These are phyloP conservation scores for Vaccinium macrocarpon DNA, from an alignment of 148 eudicot species.

Conservation along the genomic window DNA sequence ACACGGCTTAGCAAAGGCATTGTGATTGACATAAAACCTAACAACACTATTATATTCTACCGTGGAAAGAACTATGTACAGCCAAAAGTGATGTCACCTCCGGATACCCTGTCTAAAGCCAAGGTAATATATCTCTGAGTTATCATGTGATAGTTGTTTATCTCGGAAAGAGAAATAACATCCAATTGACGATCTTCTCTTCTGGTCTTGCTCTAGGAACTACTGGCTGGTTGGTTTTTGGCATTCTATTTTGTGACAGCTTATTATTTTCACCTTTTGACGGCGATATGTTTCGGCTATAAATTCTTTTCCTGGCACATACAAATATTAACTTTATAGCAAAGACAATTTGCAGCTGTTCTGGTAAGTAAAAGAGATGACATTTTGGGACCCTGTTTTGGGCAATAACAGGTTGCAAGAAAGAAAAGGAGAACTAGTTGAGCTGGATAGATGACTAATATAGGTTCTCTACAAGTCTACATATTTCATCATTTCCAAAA, in stretches of 20 bases:
- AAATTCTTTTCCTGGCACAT: background rate
- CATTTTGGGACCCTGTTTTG: background rate
- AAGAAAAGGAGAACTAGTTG: background rate
- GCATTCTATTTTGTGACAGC: background rate
- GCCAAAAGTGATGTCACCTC: constrained; percentile 89
- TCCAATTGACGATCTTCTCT: background rate
- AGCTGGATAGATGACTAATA: background rate
- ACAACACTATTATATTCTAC: constrained; percentile 79
- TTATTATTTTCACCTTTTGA: background rate
- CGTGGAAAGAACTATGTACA: constrained; percentile 94
- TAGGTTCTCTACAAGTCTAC: background rate
- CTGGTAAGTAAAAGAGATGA: background rate
- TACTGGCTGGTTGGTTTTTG: background rate
- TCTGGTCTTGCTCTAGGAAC: background rate
- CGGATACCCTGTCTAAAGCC: constrained; percentile 80
- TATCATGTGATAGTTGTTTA: constrained; percentile 1
- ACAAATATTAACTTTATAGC: background rate
- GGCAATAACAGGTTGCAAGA: constrained; percentile 1
- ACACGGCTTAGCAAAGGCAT: constrained; percentile 86
- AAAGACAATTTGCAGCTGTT: constrained; percentile 3
- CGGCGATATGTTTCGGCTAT: background rate
- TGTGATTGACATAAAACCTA: constrained; percentile 79
- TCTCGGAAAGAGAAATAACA: background rate
- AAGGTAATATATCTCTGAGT: constrained; percentile 51
- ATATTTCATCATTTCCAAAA: background rate